phyloP scores from a whole-genome alignment of 2,329 filamentous ascomycete species.

The Didymellaceae sp. region DNA sequence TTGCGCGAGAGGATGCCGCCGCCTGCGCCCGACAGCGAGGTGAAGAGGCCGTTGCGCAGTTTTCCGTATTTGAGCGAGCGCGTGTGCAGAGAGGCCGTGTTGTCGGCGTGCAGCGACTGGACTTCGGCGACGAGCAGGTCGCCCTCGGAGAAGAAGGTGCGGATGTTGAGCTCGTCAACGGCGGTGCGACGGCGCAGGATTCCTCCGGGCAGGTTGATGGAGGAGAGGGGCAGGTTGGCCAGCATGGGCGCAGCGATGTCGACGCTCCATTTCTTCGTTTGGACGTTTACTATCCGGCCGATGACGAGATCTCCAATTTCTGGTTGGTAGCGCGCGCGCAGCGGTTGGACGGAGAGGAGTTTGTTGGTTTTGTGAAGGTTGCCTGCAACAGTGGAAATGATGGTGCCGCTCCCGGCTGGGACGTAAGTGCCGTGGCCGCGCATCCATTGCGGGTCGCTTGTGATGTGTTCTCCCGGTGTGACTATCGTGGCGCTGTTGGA shows the following conservation, averaged over 20 bases:
- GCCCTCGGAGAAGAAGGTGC: slow-evolving; percentile 95
- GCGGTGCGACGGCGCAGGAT: slow-evolving; percentile 90
- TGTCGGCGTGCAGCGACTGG: slow-evolving; percentile 85
- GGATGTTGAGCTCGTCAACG: slow-evolving; percentile 95
- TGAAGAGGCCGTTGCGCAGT: slow-evolving; percentile 89
- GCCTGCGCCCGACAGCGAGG: slow-evolving; percentile 79
- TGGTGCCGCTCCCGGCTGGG: slow-evolving; percentile 66
- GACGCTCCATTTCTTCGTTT: slow-evolving; percentile 90
- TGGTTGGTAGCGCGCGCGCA: slow-evolving; percentile 91
- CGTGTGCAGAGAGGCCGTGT: slow-evolving; percentile 86
- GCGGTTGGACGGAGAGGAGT: slow-evolving; percentile 85
- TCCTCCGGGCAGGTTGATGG: slow-evolving; percentile 93
- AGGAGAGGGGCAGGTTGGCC: slow-evolving; percentile 81
- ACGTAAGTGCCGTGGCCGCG: slow-evolving; percentile 92
- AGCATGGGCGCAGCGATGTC: slow-evolving; percentile 89
- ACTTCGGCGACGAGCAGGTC: slow-evolving; percentile 95
- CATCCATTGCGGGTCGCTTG: slow-evolving; percentile 97
- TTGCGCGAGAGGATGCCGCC: slow-evolving; percentile 59
- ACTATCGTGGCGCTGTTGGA: slow-evolving; percentile 63
- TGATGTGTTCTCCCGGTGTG: slow-evolving; percentile 88
- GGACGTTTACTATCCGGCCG: slow-evolving; percentile 93
- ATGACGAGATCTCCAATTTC: slow-evolving; percentile 97
- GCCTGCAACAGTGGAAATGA: slow-evolving; percentile 89
- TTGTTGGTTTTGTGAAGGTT: slow-evolving; percentile 95
- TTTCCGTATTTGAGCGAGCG: slow-evolving; percentile 93